Evolutionary conservation across 2,329 filamentous ascomycete genomes (phyloP).

Genomic region (Fusarium longipes): DNA sequence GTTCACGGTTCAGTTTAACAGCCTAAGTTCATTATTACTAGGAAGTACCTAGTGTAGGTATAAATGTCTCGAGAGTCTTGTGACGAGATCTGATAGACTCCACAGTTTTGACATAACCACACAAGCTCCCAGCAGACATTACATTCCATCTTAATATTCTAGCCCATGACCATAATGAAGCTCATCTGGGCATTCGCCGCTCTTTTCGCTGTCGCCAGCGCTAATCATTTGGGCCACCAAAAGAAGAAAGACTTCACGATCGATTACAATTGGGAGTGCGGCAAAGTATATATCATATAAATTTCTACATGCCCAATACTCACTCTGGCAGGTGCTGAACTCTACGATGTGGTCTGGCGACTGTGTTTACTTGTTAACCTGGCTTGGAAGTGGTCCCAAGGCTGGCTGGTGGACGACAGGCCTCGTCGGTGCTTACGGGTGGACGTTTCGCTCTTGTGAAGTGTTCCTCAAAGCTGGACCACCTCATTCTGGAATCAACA

Average conservation of each 20-base stretch:
- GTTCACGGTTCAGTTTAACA: neutral
- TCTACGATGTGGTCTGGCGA: neutral
- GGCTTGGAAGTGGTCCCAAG: neutral
- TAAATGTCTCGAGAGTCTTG: neutral
- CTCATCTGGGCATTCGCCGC: neutral
- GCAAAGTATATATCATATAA: neutral
- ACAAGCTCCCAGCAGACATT: neutral
- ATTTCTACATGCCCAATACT: neutral
- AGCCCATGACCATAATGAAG: neutral
- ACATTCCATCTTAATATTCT: too few relatives aligned
- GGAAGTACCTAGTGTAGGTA: too few relatives aligned
- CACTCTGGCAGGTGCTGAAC: neutral
- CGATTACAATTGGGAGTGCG: constrained; percentile 18
- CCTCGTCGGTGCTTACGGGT: neutral
- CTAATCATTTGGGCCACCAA: neutral
- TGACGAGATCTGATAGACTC: too few relatives aligned
- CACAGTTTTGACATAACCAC: too few relatives aligned
- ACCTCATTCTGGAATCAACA: neutral
- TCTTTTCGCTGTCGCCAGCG: neutral
- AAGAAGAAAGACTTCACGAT: neutral
- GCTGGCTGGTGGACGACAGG: neutral
- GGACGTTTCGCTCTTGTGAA: neutral
- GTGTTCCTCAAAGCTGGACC: neutral
- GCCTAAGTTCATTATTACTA: too few relatives aligned
- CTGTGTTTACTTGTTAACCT: neutral